These are phyloP conservation scores for Hura crepitans DNA, from an alignment of 441 rosid species.

Conservation along the genomic window DNA sequence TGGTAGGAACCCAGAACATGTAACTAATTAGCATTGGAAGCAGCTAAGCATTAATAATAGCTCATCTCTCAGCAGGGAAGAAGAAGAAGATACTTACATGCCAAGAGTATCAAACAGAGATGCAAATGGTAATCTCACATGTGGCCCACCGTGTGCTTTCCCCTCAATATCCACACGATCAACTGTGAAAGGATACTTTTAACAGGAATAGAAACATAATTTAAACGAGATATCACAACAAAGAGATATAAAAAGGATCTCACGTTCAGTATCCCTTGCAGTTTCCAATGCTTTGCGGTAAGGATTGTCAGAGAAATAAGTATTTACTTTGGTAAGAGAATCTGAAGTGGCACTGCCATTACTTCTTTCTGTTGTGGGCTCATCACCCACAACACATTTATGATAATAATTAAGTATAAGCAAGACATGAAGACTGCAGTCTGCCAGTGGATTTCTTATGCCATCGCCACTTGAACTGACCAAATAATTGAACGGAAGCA, in stretches of 20 bases:
- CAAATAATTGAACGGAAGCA: slow-evolving; percentile 83
- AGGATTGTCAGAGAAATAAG: slow-evolving; percentile 65
- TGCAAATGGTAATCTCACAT: slow-evolving; percentile 83
- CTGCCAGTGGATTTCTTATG: slow-evolving; percentile 61
- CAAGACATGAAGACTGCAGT: slow-evolving; percentile 73
- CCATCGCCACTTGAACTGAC: slow-evolving; percentile 64
- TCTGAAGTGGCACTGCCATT: slow-evolving; percentile 58
- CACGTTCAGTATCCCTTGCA: slow-evolving; percentile 88
- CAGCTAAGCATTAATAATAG: neutral
- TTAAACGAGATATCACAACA: slow-evolving; percentile 13
- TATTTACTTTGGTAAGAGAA: slow-evolving; percentile 51
- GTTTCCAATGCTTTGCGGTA: slow-evolving; percentile 84
- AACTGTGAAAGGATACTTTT: slow-evolving; percentile 50
- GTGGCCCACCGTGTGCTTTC: slow-evolving; percentile 50
- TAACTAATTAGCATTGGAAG: neutral
- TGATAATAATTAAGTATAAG: slow-evolving; percentile 87
- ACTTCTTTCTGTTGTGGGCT: slow-evolving; percentile 54
- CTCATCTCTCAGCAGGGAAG: neutral
- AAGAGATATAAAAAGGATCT: slow-evolving; percentile 29
- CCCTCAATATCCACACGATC: slow-evolving; percentile 84
- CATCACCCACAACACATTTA: slow-evolving; percentile 56
- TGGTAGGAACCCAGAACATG: neutral
- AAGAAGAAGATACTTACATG: slow-evolving; percentile 49
- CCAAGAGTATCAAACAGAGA: slow-evolving; percentile 91
- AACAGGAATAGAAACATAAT: slow-evolving; percentile 11